Evolutionary conservation across 2,329 filamentous ascomycete species (phyloP).

Genomic region (Ophiostoma ips): DNA sequence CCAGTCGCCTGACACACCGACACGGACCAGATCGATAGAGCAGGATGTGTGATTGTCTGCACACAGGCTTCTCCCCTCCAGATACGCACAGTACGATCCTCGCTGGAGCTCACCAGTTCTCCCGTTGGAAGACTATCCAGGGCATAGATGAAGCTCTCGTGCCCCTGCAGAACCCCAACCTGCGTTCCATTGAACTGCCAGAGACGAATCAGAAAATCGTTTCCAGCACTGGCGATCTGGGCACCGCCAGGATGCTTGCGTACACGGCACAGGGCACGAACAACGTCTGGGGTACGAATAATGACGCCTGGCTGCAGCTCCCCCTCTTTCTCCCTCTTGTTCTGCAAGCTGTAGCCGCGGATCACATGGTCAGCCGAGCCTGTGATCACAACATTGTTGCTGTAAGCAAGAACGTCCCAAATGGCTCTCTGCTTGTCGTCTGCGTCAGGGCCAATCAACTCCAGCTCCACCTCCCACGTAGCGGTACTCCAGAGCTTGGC

Average conservation of each 20-base stretch:
- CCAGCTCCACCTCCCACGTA: constrained; percentile 65
- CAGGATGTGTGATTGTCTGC: constrained; percentile 93
- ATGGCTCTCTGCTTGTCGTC: constrained; percentile 40
- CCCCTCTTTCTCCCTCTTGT: constrained; percentile 30
- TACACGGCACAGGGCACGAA: constrained; percentile 79
- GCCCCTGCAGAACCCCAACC: constrained; percentile 66
- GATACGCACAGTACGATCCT: constrained; percentile 84
- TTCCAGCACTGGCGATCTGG: constrained; percentile 88
- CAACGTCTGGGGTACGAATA: constrained; percentile 61
- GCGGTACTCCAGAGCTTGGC: constrained; percentile 76
- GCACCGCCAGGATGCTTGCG: constrained; percentile 63
- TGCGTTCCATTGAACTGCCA: constrained; percentile 73
- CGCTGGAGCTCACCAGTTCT: constrained; percentile 79
- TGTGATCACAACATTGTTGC: constrained; percentile 71
- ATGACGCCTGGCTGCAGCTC: constrained; percentile 38
- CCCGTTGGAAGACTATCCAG: constrained; percentile 65
- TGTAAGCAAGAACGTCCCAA: constrained; percentile 81
- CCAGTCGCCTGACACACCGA: constrained; percentile 70
- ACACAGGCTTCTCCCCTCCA: constrained; percentile 76
- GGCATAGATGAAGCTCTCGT: constrained; percentile 91
- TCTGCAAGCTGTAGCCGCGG: constrained; percentile 62
- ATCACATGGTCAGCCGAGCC: constrained; percentile 84
- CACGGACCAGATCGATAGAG: constrained; percentile 91
- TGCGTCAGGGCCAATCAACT: constrained; percentile 44
- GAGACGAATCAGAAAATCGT: constrained; percentile 76